phyloP scores from a whole-genome alignment of 176 grass and related monocot species.

The Ensete glaucum region DNA sequence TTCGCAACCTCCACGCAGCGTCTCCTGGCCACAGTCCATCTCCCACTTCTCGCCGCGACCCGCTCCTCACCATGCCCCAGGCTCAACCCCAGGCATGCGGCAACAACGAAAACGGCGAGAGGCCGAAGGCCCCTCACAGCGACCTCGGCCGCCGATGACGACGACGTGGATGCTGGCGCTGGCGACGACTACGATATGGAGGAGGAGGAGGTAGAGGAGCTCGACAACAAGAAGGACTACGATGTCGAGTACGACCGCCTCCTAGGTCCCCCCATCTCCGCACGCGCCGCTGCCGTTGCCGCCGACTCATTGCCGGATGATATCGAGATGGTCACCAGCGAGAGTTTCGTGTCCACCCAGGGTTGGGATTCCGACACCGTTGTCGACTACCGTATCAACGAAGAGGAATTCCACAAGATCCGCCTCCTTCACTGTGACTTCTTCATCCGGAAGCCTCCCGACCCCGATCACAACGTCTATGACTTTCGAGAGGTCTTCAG shows the following conservation, averaged over 20 bases:
- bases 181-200: conserved; percentile 33
- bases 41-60: not conserved
- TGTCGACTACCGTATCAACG: conserved; percentile 64
- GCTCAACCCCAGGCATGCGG: too few relatives aligned
- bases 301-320: conserved; percentile 28
- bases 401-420: conserved; percentile 96
- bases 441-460: conserved; percentile 61
- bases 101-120: not conserved
- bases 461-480: conserved; percentile 76
- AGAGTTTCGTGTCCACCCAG: conserved; percentile 71
- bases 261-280: conserved; percentile 28
- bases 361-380: conserved; percentile 67
- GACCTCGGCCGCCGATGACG: conserved; percentile 48
- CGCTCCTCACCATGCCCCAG: not conserved
- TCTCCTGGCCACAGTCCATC: not conserved
- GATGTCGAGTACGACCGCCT: conserved; percentile 92
- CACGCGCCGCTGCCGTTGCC: not conserved
- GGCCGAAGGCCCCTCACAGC: conserved; percentile 27
- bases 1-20: not conserved
- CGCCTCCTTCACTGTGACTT: conserved; percentile 73
- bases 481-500: conserved; percentile 71
- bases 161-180: conserved; percentile 33
- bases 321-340: conserved; percentile 53
- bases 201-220: conserved; percentile 57
- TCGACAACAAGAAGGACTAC: conserved; percentile 92